phyloP scores from a whole-genome alignment of 2,329 filamentous ascomycete genomes.

The Fusarium aywerte region DNA sequence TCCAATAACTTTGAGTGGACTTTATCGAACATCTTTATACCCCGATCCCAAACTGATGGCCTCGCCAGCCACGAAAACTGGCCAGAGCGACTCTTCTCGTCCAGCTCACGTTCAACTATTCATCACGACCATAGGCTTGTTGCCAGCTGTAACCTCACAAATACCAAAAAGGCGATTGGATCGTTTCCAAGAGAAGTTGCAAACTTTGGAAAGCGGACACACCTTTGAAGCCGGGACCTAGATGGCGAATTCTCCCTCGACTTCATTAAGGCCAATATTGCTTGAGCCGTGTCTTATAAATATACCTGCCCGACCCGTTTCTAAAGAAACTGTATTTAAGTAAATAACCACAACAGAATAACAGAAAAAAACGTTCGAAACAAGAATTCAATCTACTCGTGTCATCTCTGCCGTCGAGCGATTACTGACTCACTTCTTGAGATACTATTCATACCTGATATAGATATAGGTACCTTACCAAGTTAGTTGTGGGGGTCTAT shows the following conservation, averaged over 20 bases:
- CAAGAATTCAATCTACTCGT: neutral
- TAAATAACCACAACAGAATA: neutral
- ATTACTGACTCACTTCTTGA: neutral
- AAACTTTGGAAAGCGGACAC: neutral
- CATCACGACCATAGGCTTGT: neutral
- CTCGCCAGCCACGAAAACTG: neutral
- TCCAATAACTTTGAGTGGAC: neutral
- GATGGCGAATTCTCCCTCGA: neutral
- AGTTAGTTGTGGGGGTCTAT: neutral
- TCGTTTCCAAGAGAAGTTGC: conserved; percentile 1
- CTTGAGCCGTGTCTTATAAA: conserved; percentile 2
- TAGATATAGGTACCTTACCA: too few relatives aligned
- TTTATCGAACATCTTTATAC: neutral
- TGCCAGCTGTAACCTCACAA: neutral
- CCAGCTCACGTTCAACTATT: neutral
- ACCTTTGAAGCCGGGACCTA: too few relatives aligned
- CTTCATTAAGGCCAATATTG: conserved; percentile 19
- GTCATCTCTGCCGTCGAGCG: neutral
- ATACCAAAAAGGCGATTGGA: neutral
- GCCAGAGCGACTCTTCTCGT: neutral
- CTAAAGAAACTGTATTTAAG: neutral
- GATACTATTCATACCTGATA: neutral
- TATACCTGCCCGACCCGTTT: neutral
- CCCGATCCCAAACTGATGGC: neutral
- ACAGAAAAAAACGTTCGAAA: neutral